Conservation (phyloP, 352 stramenopile species). For the Saprolegnia diclina region DNA sequence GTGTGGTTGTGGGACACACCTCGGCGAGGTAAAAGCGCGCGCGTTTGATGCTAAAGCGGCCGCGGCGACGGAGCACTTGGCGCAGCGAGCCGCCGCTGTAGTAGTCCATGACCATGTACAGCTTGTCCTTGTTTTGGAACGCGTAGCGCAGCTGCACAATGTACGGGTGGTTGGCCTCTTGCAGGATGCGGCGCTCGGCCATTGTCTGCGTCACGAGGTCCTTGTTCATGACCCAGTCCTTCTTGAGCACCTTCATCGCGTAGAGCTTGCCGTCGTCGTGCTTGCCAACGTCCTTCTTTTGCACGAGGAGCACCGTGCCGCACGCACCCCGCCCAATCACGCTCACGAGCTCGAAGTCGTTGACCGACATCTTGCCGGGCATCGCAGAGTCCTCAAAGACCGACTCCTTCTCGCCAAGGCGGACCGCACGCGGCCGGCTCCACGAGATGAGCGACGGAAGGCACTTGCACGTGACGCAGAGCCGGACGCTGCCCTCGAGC, state of each 20-base stretch:
- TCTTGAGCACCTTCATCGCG: constrained; percentile 75
- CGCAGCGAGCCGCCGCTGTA: constrained; percentile 65
- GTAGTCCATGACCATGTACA: constrained; percentile 82
- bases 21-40: constrained; percentile 56
- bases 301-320: constrained; percentile 59
- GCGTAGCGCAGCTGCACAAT: constrained; percentile 70
- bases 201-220: constrained; percentile 72
- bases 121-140: constrained; percentile 75
- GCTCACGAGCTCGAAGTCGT: constrained; percentile 68
- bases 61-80: constrained; percentile 55
- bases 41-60: constrained; percentile 66
- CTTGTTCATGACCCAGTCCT: constrained; percentile 79
- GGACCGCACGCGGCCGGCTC: constrained; percentile 55
- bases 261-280: constrained; percentile 53
- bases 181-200: constrained; percentile 63
- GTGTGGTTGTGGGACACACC: constrained; percentile 1
- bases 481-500: constrained; percentile 55
- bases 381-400: constrained; percentile 59
- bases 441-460: constrained; percentile 64
- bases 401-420: constrained; percentile 61
- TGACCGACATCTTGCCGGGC: constrained; percentile 65
- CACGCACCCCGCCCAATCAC: constrained; percentile 66
- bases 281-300: constrained; percentile 51
- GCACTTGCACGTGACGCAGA: constrained; percentile 51
- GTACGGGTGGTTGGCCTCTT: constrained; percentile 70